Evolutionary conservation across 2,329 filamentous ascomycete species (phyloP), one percentile per base, ranked within the genome.

Genomic region (Fusarium lyarnte): DNA sequence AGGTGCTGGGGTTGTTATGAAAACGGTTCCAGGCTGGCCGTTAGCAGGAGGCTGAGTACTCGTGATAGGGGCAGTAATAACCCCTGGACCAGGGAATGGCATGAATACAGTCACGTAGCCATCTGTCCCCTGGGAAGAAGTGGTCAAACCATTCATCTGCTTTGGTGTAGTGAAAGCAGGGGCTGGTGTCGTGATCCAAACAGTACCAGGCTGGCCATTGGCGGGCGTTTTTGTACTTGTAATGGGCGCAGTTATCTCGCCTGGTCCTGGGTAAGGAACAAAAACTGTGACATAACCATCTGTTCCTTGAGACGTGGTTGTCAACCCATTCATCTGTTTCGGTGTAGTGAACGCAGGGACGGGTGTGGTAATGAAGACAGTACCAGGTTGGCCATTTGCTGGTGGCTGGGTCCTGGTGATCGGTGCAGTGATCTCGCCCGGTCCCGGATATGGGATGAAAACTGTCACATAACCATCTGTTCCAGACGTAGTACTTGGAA

Each of bases 401-500:
- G 67, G 67, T 14, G 43, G 42, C 25, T 65, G 43, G 12, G 59
- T 69, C 17, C 59, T 65, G 38, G 66, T 70, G 8, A 70, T 55
- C 6, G 66, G 66, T 21, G 53, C 52, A 54, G 67, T 69, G 14
- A 70, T 70, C 41, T 54, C 47, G 25, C 67, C 66, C 13, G 66
- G 59, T 45, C 67, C 67, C 19, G 53, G 59, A 35, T 69, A 70
- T 9, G 67, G 66, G 23, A 69, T 21, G 10, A 58, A 70, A 43
- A 69, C 58, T 45, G 67, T 70, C 17, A 70, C 59, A 51, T 69
- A 70, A 41, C 65, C 66, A 43, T 69, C 65, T 53, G 41, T 14
- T 16, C 64, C 64, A 14, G 66, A 63, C 1, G 58, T 63, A 17
- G 66, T 69, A 69, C 51, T 69, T 35, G 66, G 63, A 8, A 66